Evolutionary conservation across 2,329 filamentous ascomycete species (phyloP).

Genomic region (Penicillium nordicum): DNA sequence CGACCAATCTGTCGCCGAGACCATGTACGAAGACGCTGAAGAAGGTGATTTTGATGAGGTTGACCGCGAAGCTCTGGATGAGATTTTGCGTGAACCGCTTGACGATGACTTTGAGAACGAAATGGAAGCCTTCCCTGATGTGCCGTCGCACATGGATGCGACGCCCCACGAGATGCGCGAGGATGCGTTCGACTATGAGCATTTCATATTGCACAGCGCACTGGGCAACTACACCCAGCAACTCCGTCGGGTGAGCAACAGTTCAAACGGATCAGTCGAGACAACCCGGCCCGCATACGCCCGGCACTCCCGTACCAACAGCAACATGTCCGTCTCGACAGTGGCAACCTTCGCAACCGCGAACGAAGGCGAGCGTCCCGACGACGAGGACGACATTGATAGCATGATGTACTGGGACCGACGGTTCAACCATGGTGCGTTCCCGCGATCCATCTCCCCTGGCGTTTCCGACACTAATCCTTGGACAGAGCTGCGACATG

Average conservation of each 20-base stretch:
- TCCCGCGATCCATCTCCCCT: not conserved
- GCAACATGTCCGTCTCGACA: conserved; percentile 59
- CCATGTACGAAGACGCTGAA: conserved; percentile 44
- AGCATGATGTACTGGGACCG: conserved; percentile 40
- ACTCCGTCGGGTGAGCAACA: conserved; percentile 32
- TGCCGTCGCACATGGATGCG: conserved; percentile 46
- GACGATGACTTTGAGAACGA: conserved; percentile 39
- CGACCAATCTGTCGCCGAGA: conserved; percentile 32
- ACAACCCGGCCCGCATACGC: conserved; percentile 44
- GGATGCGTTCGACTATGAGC: conserved; percentile 94
- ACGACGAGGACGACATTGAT: conserved; percentile 41
- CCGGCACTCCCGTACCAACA: conserved; percentile 51
- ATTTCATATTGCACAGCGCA: conserved; percentile 91
- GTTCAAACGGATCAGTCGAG: conserved; percentile 49
- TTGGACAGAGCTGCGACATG: conserved; percentile 27
- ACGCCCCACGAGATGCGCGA: conserved; percentile 86
- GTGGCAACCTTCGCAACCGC: conserved; percentile 63
- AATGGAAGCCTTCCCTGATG: conserved; percentile 8
- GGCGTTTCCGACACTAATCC: conserved; percentile 5
- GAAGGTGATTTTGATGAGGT: conserved; percentile 45
- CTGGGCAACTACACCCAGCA: conserved; percentile 61
- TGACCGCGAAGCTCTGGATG: conserved; percentile 60
- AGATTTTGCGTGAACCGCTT: conserved; percentile 49
- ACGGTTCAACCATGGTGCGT: conserved; percentile 35
- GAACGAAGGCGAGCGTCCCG: conserved; percentile 47